These are phyloP conservation scores for Meyerozyma athensensis DNA, from an alignment of 1,139 yeast genomes.

Conservation along the genomic window DNA sequence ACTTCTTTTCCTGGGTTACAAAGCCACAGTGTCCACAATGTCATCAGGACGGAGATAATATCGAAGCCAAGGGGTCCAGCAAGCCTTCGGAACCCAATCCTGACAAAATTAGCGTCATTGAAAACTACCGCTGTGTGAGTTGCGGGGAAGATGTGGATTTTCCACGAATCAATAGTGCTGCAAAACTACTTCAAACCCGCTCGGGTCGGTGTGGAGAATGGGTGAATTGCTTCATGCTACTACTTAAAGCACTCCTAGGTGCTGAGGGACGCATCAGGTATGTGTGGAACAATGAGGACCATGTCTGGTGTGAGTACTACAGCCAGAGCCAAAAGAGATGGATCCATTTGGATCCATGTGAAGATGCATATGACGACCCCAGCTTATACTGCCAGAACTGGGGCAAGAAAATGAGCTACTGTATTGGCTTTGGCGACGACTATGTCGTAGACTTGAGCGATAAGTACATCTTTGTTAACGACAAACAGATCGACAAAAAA, in stretches of 20 bases:
- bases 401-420: conserved; percentile 92
- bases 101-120: conserved; percentile 38
- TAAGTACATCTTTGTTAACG: conserved; percentile 56
- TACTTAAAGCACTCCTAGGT: conserved; percentile 56
- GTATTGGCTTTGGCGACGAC: conserved; percentile 58
- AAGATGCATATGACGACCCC: conserved; percentile 80
- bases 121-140: conserved; percentile 53
- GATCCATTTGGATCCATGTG: conserved; percentile 91
- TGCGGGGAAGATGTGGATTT: conserved; percentile 53
- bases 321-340: conserved; percentile 58
- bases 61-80: conserved; percentile 27
- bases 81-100: conserved; percentile 23
- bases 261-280: conserved; percentile 52
- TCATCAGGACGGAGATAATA: conserved; percentile 29
- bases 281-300: conserved; percentile 88
- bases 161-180: conserved; percentile 72
- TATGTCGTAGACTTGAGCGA: conserved; percentile 67
- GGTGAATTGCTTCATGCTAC: conserved; percentile 77
- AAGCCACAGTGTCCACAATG: conserved; percentile 62
- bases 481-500: conserved; percentile 48
- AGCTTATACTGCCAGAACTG: conserved; percentile 72
- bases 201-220: conserved; percentile 93
- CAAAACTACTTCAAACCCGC: conserved; percentile 54
- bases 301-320: conserved; percentile 93
- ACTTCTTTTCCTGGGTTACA: conserved; percentile 81